phyloP scores from a whole-genome alignment of 345 rosid genomes.

The Adansonia digitata region DNA sequence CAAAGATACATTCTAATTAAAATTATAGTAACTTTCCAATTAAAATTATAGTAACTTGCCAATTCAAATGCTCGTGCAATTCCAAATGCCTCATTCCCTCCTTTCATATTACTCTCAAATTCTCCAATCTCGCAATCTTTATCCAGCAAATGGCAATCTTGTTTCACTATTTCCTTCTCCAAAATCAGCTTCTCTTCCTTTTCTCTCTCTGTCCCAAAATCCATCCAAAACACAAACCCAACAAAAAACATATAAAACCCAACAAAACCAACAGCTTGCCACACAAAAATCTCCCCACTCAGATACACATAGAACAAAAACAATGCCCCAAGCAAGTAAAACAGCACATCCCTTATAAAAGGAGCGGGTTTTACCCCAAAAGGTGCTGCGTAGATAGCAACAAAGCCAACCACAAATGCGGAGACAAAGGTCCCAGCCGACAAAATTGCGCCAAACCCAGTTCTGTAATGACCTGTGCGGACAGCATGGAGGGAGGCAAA shows the following conservation, averaged over 20 bases:
- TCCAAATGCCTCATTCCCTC: conserved; percentile 28
- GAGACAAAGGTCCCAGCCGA: conserved; percentile 92
- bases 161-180: conserved; percentile 23
- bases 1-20: background rate
- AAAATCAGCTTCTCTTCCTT: conserved; percentile 20
- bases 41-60: conserved; percentile 32
- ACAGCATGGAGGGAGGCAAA: conserved; percentile 81
- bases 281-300: conserved; percentile 89
- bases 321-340: conserved; percentile 62
- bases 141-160: conserved; percentile 15
- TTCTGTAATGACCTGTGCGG: conserved; percentile 73
- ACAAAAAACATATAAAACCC: conserved; percentile 80
- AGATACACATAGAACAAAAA: conserved; percentile 77
- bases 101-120: conserved; percentile 23
- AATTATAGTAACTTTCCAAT: no score
- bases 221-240: conserved; percentile 89
- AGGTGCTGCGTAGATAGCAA: conserved; percentile 83
- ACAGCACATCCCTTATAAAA: conserved; percentile 74
- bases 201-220: conserved; percentile 44
- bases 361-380: conserved; percentile 61
- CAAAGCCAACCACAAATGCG: conserved; percentile 84
- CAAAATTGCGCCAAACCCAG: conserved; percentile 85
- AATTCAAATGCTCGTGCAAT: conserved; percentile 30
- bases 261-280: conserved; percentile 89
- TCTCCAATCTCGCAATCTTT: conserved; percentile 41